Evolutionary conservation across 2,329 filamentous ascomycete species (phyloP), one percentile per base, ranked within the genome.

Genomic region (Dothideomycetes sp.): DNA sequence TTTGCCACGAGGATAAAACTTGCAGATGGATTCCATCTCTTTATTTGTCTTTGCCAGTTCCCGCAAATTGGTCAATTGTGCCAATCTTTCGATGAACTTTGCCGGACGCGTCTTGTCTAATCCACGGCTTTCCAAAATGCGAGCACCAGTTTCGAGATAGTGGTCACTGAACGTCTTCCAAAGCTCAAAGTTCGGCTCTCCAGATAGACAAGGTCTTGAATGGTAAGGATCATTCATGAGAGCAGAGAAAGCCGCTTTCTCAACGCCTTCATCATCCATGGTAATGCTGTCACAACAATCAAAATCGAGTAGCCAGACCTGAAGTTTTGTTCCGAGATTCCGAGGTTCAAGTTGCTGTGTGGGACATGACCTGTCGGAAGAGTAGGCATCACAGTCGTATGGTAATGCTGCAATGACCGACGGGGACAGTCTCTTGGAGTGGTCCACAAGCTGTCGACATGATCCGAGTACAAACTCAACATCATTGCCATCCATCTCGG

Each of bases 221-320:
- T 62, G 75, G 42, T 63, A 76, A 0, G 68, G 70, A 41, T 75
- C 71, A 35, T 75, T 76, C 4, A 56, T 53, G 49, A 59, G 64
- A 34, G 72, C 75, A 0, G 64, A 63, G 2, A 42, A 45, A 0
- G 62, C 66, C 2, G 68, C 68, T 25, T 63, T 55, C 9, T 60
- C 42, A 0, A 73, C 48, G 0, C 70, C 70, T 0, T 43, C 42
- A 1, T 47, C 40, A 33, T 70, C 60, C 59, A 68, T 61, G 0
- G 53, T 31, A 63, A 77, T 44, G 63, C 73, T 48, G 53, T 76
- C 47, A 69, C 74, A 54, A 74, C 75, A 34, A 65, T 76, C 55
- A 67, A 78, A 63, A 73, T 80, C 66, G 69, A 80, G 67, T 3
- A 61, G 43, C 57, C 57, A 60, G 17, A 59, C 33, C 10, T 24